phyloP scores from a whole-genome alignment of 2,329 filamentous ascomycete species.

The Fusarium chuoi region DNA sequence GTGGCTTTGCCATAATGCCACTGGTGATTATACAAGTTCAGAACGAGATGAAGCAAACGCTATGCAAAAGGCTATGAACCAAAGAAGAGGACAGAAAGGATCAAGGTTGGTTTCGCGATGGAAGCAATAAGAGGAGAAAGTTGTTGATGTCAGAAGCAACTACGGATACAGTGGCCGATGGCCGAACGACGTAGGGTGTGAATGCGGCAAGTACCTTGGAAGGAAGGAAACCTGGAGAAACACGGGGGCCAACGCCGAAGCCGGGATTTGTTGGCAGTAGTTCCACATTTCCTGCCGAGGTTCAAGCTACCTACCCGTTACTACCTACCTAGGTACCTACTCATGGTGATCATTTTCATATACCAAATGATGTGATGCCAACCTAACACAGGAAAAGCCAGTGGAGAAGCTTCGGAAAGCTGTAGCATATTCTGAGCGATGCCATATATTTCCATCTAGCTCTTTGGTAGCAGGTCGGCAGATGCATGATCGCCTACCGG shows the following conservation, averaged over 20 bases:
- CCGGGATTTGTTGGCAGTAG: conserved; percentile 30
- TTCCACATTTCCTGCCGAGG: conserved; percentile 43
- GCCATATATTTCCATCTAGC: neutral
- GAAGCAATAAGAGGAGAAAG: conserved; percentile 14
- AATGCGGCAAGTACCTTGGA: conserved; percentile 6
- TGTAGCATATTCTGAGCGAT: conserved; percentile 25
- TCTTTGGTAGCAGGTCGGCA: neutral
- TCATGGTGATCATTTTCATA: neutral
- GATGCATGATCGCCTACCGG: conserved; percentile 5
- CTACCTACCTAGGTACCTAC: neutral
- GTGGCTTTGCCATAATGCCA: conserved; percentile 52
- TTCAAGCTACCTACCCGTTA: conserved; percentile 17
- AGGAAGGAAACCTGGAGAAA: conserved; percentile 44
- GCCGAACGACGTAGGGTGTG: conserved; percentile 17
- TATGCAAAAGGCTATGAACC: conserved; percentile 10
- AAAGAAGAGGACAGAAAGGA: neutral
- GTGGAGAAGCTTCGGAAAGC: conserved; percentile 22
- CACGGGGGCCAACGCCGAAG: conserved; percentile 43
- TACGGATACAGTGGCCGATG: conserved; percentile 26
- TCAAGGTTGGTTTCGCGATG: neutral
- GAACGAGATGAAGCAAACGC: conserved; percentile 7
- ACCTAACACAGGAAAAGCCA: neutral
- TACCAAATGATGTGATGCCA: conserved; percentile 18
- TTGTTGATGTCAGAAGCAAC: conserved; percentile 41
- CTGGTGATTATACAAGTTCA: neutral